phyloP scores from a whole-genome alignment of 1,284 basidiomycete genomes.

The Polyporus tsugae region DNA sequence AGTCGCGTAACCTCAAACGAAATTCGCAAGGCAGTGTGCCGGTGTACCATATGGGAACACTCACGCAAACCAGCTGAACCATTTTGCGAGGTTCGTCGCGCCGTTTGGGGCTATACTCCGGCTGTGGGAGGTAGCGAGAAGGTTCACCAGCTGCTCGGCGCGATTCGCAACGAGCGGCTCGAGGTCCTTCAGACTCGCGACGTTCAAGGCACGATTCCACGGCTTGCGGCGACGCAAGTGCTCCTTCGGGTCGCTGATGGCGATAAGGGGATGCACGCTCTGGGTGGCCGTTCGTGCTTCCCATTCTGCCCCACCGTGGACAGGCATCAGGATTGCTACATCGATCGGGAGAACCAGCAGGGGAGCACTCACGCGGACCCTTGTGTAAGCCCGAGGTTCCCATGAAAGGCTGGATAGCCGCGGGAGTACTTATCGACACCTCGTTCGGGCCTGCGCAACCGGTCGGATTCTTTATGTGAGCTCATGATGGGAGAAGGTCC shows the following conservation, averaged over 20 bases:
- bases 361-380: conserved; percentile 54
- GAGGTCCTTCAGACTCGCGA: conserved; percentile 38
- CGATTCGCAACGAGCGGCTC: conserved; percentile 35
- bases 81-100: conserved; percentile 34
- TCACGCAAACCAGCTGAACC: conserved; percentile 40
- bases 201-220: conserved; percentile 41
- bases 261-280: conserved; percentile 32
- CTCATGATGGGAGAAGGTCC: neutral
- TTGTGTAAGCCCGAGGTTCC: conserved; percentile 57
- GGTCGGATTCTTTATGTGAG: conserved; percentile 13
- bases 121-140: conserved; percentile 27
- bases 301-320: conserved; percentile 25
- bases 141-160: conserved; percentile 37
- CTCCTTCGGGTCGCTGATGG: conserved; percentile 32
- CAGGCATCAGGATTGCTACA: conserved; percentile 20
- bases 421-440: conserved; percentile 52
- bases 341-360: conserved; percentile 7
- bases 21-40: neutral
- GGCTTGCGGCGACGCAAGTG: conserved; percentile 39
- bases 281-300: conserved; percentile 31
- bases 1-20: conserved; percentile 12
- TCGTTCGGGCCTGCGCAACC: conserved; percentile 60
- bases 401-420: conserved; percentile 53
- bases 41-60: conserved; percentile 15
- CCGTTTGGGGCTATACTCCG: neutral